Evolutionary conservation across 306 rosid genomes (phyloP), one percentile per base, ranked within the genome.

Genomic region (Quercus wislizeni): DNA sequence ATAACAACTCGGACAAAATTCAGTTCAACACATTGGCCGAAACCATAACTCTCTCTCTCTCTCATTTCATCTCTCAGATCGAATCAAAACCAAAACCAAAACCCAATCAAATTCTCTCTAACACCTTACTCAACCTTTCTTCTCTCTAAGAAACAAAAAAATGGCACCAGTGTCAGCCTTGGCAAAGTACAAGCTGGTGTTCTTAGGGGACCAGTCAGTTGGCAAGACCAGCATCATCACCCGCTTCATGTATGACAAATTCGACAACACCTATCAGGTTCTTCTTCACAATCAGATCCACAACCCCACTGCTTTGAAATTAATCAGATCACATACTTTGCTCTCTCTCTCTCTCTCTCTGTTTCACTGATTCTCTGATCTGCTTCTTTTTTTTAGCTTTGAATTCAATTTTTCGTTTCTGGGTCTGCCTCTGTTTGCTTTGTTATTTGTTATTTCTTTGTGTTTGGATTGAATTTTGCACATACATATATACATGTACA

Each of bases 111-210:
- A 54, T 30, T 51, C 82, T 14, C 56, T 28, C 15, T 38, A 38
- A 41, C 46, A 8, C 46, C 46, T 27, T 12, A 49, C 52, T 58
- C 61, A 14, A 28, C 19, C 31, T 77, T 30, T 25, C 9, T 14
- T 65, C 59, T 64, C 27, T 51, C 54, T 12, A 30, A 21, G n/a
- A 9, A 30, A 33, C 4, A 7, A 23, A 33, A 35, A 67, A 79
- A 88, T 88, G 92, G 92, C 92, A 81, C 88, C 89, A 28, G 90
- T 88, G 2, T 88, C 92, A 14, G 92, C 90, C 72, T 84, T 88
- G 43, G 92, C 92, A 0, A 88, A 88, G 80, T 88, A 88, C 84
- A 88, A 88, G 83, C 59, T 88, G 13, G 92, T 88, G 25, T 88
- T 88, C 84, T 73, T 88, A 57, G 92, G 92, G 25, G 92, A 88